Evolutionary conservation across 352 stramenopile genomes (phyloP).

Genomic region (Pythium sp.): DNA sequence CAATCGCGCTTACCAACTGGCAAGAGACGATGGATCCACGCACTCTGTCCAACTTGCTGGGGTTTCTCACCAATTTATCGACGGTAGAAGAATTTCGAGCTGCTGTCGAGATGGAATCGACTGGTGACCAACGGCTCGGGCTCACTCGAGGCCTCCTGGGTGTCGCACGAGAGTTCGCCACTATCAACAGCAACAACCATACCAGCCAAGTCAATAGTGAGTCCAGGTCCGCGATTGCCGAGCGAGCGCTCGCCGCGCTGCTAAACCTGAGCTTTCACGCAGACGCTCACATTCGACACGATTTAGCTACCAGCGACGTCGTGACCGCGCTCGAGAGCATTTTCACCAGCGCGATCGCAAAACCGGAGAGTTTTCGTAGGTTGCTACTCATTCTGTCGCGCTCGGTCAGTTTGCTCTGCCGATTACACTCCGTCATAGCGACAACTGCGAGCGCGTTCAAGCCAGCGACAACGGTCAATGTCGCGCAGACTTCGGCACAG

Average conservation of each 20-base stretch:
- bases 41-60: constrained; percentile 39
- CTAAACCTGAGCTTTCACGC: constrained; percentile 63
- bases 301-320: constrained; percentile 28
- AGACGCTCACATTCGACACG: constrained; percentile 28
- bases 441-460: not conserved
- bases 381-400: constrained; percentile 40
- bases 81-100: constrained; percentile 28
- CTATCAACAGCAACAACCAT: not conserved
- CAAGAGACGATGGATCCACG: not conserved
- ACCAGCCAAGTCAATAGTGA: not conserved
- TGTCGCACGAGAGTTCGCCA: not conserved
- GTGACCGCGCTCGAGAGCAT: constrained; percentile 23
- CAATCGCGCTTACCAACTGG: not conserved
- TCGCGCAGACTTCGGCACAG: not conserved
- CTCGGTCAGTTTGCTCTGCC: constrained; percentile 54
- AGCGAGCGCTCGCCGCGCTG: constrained; percentile 54
- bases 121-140: not conserved
- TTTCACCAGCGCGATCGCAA: constrained; percentile 15
- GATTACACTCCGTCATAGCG: constrained; percentile 34
- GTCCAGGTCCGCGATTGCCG: not conserved
- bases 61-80: constrained; percentile 59
- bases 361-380: constrained; percentile 10
- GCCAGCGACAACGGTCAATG: not conserved
- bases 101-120: constrained; percentile 21
- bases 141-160: constrained; percentile 9